Conservation (phyloP, 2,329 filamentous ascomycete species). For the Tolypocladium endophyticum region DNA sequence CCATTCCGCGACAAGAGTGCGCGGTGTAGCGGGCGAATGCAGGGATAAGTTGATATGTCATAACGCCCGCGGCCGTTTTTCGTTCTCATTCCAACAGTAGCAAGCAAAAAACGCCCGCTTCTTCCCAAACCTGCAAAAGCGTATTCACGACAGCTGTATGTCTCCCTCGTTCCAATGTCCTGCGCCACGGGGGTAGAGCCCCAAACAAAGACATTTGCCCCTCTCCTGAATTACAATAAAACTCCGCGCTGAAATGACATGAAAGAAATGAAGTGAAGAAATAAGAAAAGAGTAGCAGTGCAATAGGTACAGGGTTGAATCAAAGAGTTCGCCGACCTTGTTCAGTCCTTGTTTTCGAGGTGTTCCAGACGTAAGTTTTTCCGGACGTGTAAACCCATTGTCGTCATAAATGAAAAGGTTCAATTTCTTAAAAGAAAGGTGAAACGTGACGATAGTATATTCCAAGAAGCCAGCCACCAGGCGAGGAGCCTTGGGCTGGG, state of each 20-base stretch:
- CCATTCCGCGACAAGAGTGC: neutral
- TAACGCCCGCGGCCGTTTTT: conserved; percentile 6
- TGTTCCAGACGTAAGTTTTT: neutral
- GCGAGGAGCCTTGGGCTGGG: neutral
- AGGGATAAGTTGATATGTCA: conserved; percentile 3
- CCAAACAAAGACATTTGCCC: neutral
- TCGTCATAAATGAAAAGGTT: neutral
- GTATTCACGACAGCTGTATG: neutral
- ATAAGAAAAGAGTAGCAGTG: neutral
- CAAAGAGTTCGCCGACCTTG: neutral
- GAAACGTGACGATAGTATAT: neutral
- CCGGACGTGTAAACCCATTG: neutral
- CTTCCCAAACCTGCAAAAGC: conserved; percentile 1
- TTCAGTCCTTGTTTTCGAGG: neutral
- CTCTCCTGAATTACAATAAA: neutral
- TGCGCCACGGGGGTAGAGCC: neutral
- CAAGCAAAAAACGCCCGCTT: conserved; percentile 4
- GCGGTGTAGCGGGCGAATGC: neutral
- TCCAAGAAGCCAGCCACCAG: neutral
- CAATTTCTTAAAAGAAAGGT: neutral
- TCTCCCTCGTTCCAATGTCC: neutral
- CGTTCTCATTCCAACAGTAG: conserved; percentile 2
- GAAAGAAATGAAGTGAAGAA: neutral
- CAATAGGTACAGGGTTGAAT: conserved; percentile 6
- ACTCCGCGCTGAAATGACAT: conserved; percentile 5